These are phyloP conservation scores for Helicocarpus griseus DNA, from an alignment of 2,329 filamentous ascomycete species.

Conservation along the genomic window DNA sequence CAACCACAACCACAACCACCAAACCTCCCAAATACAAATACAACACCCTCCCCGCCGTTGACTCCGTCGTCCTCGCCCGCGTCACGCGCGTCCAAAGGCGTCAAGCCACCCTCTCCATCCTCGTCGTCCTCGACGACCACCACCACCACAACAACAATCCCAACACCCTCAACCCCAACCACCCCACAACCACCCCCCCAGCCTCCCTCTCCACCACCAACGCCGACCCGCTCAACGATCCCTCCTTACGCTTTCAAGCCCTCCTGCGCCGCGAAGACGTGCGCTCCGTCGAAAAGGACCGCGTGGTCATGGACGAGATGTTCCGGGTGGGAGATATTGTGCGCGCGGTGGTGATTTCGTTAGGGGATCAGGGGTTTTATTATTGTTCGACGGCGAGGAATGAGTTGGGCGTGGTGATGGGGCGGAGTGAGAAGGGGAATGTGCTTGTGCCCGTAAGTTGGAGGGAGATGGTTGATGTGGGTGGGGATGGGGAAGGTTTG, in stretches of 20 bases:
- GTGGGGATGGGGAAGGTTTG: conserved; percentile 66
- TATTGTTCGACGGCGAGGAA: conserved; percentile 90
- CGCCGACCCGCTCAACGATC: conserved; percentile 40
- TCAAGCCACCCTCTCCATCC: conserved; percentile 77
- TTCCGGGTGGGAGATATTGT: conserved; percentile 92
- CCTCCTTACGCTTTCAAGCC: conserved; percentile 65
- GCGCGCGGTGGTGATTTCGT: conserved; percentile 72
- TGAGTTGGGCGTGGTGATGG: conserved; percentile 88
- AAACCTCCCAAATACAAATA: conserved; percentile 37
- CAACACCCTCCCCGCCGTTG: conserved; percentile 72
- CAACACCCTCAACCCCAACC: conserved; percentile 25
- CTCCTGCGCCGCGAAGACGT: conserved; percentile 85
- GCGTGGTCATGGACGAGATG: conserved; percentile 79
- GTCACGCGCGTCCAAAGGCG: conserved; percentile 77
- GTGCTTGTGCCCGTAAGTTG: conserved; percentile 89
- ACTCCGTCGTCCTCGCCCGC: conserved; percentile 69
- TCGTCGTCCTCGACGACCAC: conserved; percentile 58
- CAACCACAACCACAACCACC: conserved; percentile 15
- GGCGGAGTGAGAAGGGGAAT: conserved; percentile 76
- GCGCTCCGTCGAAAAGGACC: conserved; percentile 89
- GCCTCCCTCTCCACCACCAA: conserved; percentile 18
- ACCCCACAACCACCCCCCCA: background rate
- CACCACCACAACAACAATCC: conserved; percentile 8
- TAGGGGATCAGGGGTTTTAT: conserved; percentile 91
- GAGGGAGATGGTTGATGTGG: conserved; percentile 84